phyloP scores from a whole-genome alignment of 2,329 filamentous ascomycete genomes.

The Thelonectria olida region DNA sequence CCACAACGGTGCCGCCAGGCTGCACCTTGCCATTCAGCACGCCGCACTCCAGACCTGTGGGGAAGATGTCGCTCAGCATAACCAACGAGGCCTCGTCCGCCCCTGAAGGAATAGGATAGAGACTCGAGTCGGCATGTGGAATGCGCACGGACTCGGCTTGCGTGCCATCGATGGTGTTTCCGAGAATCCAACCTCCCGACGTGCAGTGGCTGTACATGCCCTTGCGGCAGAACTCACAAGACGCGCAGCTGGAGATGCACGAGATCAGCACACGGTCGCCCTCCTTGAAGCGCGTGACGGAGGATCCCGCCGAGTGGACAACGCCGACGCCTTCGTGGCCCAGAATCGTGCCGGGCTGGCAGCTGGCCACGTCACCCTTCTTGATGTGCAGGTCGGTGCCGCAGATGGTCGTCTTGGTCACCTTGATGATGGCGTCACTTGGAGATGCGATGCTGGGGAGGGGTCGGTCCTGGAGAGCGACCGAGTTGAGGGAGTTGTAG shows the following conservation, averaged over 20 bases:
- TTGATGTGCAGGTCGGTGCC: slow-evolving; percentile 66
- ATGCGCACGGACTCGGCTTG: slow-evolving; percentile 67
- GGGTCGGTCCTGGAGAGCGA: slow-evolving; percentile 52
- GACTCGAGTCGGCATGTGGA: slow-evolving; percentile 58
- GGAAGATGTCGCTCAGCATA: slow-evolving; percentile 64
- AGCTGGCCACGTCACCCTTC: slow-evolving; percentile 61
- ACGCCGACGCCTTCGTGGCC: slow-evolving; percentile 64
- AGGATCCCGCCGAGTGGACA: slow-evolving; percentile 54
- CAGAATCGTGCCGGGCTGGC: slow-evolving; percentile 54
- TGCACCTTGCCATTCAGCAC: slow-evolving; percentile 60
- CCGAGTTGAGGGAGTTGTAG: slow-evolving; percentile 46
- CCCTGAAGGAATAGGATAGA: slow-evolving; percentile 54
- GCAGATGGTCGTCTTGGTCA: slow-evolving; percentile 61
- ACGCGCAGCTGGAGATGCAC: slow-evolving; percentile 60
- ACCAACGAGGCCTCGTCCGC: slow-evolving; percentile 55
- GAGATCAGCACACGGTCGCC: slow-evolving; percentile 63
- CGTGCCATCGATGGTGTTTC: slow-evolving; percentile 61
- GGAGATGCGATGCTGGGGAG: slow-evolving; percentile 51
- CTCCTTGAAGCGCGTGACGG: slow-evolving; percentile 55
- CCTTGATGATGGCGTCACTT: slow-evolving; percentile 59
- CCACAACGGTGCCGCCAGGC: slow-evolving; percentile 61
- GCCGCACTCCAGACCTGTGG: slow-evolving; percentile 65
- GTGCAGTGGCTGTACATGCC: slow-evolving; percentile 63
- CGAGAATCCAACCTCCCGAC: slow-evolving; percentile 64
- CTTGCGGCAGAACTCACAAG: slow-evolving; percentile 59